Base-by-base conservation (phyloP, 225 moss, liverwort and hornwort species). In the Pleurozium schreberi region DNA sequence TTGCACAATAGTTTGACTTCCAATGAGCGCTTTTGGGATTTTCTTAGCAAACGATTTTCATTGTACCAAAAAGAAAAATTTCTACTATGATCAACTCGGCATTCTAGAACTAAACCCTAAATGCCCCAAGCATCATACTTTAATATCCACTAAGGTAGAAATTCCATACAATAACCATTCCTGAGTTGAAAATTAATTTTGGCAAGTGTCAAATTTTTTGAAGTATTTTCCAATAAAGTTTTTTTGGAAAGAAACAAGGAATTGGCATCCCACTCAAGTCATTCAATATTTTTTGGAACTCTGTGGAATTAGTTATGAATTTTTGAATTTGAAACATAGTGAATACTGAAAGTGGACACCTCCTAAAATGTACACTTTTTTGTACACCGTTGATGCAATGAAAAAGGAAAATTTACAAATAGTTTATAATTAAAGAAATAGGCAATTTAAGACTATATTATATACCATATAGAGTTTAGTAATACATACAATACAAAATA, bases 11-110 rank as follows among this genome's bases (percentile, higher is more conserved):
- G 2, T 34, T 52, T 76, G 14, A 76, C 76, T 8, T 52, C 22
- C 1, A 75, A 3, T 21, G 3, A 75, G 2, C 34, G 9, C 5
- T 52, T 4, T 52, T 22, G 22, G 14, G 11, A 33, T 13, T 34
- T 49, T 19, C 13, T 52, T 22, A 52, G 6, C 14, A 9, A 76
- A 76, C 36, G 14, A 76, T 76, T 75, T 21, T 22, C 14, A 36
- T 3, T 0, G 9, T 53, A 36, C 14, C 0, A 8, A 36, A 22
- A 52, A 53, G 0, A 3, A 0, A 2, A 9, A 76, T 52, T 53
- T 76, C 12, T 1, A 20, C 0, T 0, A 0, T 69, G 14, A 23
- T 1, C 1, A 69, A 0, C 0, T 2, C 0, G 0, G 0, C 1
- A 1, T 36, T 36, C 0, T 1, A 14, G 1, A 0, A 0, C 14